Evolutionary conservation across 208 protist species (phyloP), one percentile per base, ranked within the genome.

Genomic region (Leishmania turanica): DNA sequence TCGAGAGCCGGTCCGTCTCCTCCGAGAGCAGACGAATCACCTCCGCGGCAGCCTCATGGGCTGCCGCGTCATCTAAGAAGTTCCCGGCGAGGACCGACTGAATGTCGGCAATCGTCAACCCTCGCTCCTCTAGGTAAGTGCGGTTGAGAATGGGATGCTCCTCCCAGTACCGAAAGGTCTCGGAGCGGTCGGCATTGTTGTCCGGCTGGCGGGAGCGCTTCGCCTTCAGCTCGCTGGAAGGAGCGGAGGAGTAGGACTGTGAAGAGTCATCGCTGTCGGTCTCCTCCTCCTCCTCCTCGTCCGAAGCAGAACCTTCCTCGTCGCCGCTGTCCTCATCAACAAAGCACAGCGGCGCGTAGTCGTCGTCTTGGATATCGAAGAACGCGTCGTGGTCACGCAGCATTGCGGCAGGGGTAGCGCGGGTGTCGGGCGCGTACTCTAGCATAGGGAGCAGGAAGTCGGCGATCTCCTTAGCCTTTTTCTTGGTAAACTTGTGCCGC

Each of bases 391-490:
- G 93, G 73, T 96, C 92, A 31, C 82, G 82, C 77, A 97, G 91
- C 89, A 97, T 97, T 45, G 91, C 88, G 3, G 87, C 83, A 2
- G 98, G 93, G 21, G 97, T 99, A 15, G 93, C 95, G 77, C 98
- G 87, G 27, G 91, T 87, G 68, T 95, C 84, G 0, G 98, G 98
- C 53, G 83, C 60, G 81, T 95, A 97, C 45, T 99, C 87, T 7
- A 99, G 91, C 97, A 99, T 99, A 9, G 98, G 98, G 54, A 98
- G 84, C 27, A 99, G 82, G 87, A 99, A 99, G 37, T 96, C 83
- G 15, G 91, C 88, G 68, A 99, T 96, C 77, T 97, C 91, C 27
- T 84, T 84, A 7, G 98, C 98, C 81, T 99, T 98, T 51, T 96
- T 80, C 8, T 66, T 64, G 2, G 87, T 90, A 79, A 99, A 99